Percentiles rank a stretch among this genome's conserved stretches.
Evolutionary conservation across 192 early-diverging fungal species (phyloP).

Genomic region (Umbelopsis isabellina): DNA sequence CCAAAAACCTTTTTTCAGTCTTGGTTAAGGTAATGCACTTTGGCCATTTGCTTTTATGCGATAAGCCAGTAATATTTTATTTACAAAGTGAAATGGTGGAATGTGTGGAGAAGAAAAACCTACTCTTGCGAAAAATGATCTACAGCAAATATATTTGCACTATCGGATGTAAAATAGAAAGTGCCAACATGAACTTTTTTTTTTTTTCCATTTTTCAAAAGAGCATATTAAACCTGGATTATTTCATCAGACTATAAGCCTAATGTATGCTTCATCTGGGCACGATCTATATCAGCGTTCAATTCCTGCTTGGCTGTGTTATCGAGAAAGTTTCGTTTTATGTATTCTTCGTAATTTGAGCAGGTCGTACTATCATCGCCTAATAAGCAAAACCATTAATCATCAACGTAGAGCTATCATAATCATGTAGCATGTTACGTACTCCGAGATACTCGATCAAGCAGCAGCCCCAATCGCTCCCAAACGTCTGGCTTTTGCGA

Average conservation of each 20-base stretch:
- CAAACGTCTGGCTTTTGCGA: slow-evolving; percentile 14
- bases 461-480: slow-evolving; percentile 16
- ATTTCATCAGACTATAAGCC: slow-evolving; percentile 1
- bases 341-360: slow-evolving; percentile 35
- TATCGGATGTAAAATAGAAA: too few relatives aligned
- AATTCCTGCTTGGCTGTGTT: slow-evolving; percentile 30
- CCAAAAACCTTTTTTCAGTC: too few relatives aligned
- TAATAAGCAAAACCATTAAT: background rate
- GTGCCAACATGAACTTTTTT: too few relatives aligned
- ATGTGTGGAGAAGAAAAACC: background rate
- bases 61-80: slow-evolving; percentile 2
- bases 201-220: too few relatives aligned
- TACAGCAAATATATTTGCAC: background rate
- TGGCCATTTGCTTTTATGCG: too few relatives aligned
- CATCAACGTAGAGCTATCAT: background rate
- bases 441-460: slow-evolving; percentile 21
- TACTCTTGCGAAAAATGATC: background rate
- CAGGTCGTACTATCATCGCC: background rate
- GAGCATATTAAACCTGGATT: too few relatives aligned
- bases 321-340: slow-evolving; percentile 37
- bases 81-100: slow-evolving; percentile 10
- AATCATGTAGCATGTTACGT: background rate
- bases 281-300: slow-evolving; percentile 36
- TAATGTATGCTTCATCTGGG: slow-evolving; percentile 32
- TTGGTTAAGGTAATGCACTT: too few relatives aligned